A percentile compares a stretch with the other conserved stretches of the same genome.
phyloP scores from a whole-genome alignment of 83 land plant genomes.

The Diphasiastrum complanatum region DNA sequence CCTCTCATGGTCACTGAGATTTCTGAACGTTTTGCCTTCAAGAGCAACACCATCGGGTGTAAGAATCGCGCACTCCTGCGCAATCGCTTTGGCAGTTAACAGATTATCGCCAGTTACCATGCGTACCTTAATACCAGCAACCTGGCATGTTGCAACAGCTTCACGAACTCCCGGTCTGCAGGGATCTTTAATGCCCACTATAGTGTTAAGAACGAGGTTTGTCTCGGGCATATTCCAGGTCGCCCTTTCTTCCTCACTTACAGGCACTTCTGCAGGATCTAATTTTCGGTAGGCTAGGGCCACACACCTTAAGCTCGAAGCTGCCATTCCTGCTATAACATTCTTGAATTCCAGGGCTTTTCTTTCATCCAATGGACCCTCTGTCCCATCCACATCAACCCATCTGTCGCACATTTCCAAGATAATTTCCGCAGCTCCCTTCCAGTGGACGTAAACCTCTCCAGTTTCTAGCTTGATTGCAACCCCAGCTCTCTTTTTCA shows the following conservation, averaged over 20 bases:
- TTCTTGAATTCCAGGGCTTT: conserved; percentile 6
- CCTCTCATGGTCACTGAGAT: conserved; percentile 16
- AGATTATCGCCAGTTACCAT: conserved; percentile 47
- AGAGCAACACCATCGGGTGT: conserved; percentile 15
- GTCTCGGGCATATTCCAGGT: conserved; percentile 21
- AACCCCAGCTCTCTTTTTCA: conserved; percentile 48
- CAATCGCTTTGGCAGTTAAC: conserved; percentile 40
- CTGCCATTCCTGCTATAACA: conserved; percentile 33
- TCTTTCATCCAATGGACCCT: conserved; percentile 8
- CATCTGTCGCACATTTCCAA: conserved; percentile 27
- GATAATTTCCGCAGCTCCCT: conserved; percentile 56
- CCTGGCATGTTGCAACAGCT: conserved; percentile 31
- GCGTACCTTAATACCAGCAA: conserved; percentile 36
- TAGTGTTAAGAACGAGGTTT: conserved; percentile 23
- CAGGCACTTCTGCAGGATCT: background rate
- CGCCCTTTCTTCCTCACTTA: background rate
- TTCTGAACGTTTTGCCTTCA: conserved; percentile 33
- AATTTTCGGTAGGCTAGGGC: conserved; percentile 31
- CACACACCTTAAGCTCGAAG: conserved; percentile 34
- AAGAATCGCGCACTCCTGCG: conserved; percentile 41
- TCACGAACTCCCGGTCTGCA: conserved; percentile 41
- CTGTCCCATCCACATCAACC: conserved; percentile 13
- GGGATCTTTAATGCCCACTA: conserved; percentile 47
- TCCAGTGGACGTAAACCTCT: conserved; percentile 36
- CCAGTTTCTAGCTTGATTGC: conserved; percentile 9